These are phyloP conservation scores for Rhodotorula kratochvilovae DNA, from an alignment of 768 basidiomycete genomes.

Conservation along the genomic window DNA sequence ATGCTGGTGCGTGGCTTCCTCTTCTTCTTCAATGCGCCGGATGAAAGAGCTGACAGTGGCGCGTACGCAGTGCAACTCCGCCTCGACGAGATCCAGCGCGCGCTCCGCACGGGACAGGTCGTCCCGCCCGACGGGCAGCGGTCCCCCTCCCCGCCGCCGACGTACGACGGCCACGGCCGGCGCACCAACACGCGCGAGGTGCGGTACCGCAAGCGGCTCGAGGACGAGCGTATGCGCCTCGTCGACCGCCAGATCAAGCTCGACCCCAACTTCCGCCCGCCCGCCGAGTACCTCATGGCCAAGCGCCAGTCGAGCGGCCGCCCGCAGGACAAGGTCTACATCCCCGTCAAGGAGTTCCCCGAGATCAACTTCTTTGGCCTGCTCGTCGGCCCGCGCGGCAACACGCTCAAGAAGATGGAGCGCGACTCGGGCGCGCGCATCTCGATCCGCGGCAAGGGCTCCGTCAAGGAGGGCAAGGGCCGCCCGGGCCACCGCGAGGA, in stretches of 20 bases:
- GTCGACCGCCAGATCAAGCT: slow-evolving; percentile 96
- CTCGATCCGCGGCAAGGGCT: slow-evolving; percentile 94
- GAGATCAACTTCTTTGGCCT: slow-evolving; percentile 99
- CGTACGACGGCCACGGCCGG: slow-evolving; percentile 94
- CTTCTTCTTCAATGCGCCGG: neutral
- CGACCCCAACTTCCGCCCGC: slow-evolving; percentile 95
- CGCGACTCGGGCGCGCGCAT: slow-evolving; percentile 96
- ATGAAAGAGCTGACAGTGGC: too few species aligned
- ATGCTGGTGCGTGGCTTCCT: slow-evolving; percentile 57
- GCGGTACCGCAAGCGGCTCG: slow-evolving; percentile 68
- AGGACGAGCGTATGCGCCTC: slow-evolving; percentile 67
- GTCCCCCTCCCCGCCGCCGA: slow-evolving; percentile 93
- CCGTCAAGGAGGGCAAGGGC: slow-evolving; percentile 97
- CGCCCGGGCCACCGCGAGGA: slow-evolving; percentile 76
- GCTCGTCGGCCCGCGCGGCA: slow-evolving; percentile 94
- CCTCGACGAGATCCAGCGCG: slow-evolving; percentile 94
- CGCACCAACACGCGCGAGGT: slow-evolving; percentile 98
- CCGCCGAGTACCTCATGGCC: slow-evolving; percentile 91
- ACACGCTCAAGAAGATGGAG: slow-evolving; percentile 99
- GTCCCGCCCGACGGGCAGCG: slow-evolving; percentile 92
- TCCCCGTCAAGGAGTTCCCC: slow-evolving; percentile 98
- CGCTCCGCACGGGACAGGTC: slow-evolving; percentile 86
- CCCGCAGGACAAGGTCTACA: slow-evolving; percentile 97
- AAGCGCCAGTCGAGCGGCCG: slow-evolving; percentile 72
- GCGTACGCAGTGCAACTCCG: slow-evolving; percentile 64